These are phyloP conservation scores for Spergularia bocconei DNA, from an alignment of 148 eudicot species.

Conservation along the genomic window DNA sequence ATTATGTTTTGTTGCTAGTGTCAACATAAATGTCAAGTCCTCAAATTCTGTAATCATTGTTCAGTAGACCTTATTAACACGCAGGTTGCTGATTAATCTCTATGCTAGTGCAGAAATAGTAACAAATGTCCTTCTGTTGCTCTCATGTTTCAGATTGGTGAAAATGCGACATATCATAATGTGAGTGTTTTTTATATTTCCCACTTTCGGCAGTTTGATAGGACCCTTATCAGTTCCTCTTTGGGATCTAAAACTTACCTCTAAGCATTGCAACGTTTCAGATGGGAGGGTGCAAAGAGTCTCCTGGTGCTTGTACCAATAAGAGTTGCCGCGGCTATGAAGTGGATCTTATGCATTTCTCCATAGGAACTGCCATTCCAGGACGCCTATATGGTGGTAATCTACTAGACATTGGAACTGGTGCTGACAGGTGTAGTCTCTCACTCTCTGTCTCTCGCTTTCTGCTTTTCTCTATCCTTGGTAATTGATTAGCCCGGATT, in stretches of 20 bases:
- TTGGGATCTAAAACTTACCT: not conserved
- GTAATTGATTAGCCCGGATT: not conserved
- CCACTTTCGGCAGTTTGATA: not conserved
- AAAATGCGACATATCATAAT: constrained; percentile 77
- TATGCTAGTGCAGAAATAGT: constrained; percentile 49
- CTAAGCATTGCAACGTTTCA: constrained; percentile 18
- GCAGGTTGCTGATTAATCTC: constrained; percentile 17
- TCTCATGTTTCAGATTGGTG: constrained; percentile 93
- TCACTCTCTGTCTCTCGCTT: not conserved
- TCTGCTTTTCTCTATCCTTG: constrained; percentile 2
- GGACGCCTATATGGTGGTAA: constrained; percentile 84
- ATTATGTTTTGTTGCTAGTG: not conserved
- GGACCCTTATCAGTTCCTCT: not conserved
- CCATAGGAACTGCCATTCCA: constrained; percentile 83
- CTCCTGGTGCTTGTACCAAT: constrained; percentile 53
- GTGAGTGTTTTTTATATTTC: constrained; percentile 38
- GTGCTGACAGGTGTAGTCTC: constrained; percentile 56
- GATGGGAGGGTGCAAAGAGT: constrained; percentile 96
- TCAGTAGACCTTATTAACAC: not conserved
- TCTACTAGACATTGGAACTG: constrained; percentile 55
- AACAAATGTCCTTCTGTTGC: constrained; percentile 83
- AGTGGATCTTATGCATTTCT: constrained; percentile 93
- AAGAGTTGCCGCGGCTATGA: constrained; percentile 81
- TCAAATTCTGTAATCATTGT: too few species aligned
- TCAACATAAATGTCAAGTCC: too few species aligned